phyloP scores from a whole-genome alignment of 495 filamentous ascomycete species.

The Penicillium egyptiacum region DNA sequence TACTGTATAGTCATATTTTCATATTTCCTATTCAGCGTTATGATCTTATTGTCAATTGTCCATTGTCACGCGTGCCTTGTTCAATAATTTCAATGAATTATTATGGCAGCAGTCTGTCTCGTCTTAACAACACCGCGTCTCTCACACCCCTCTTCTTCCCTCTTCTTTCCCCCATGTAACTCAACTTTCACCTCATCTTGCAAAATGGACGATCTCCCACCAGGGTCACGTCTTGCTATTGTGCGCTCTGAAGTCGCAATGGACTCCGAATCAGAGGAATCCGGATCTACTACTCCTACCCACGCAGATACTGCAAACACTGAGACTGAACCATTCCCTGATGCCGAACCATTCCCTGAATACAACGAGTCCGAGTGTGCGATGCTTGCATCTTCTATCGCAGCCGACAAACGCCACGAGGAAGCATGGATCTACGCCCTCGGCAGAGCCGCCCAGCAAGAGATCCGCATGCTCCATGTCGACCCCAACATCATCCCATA shows the following conservation, averaged over 20 bases:
- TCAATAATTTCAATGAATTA: not conserved
- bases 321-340: slow-evolving; percentile 28
- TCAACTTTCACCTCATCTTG: not conserved
- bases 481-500: slow-evolving; percentile 15
- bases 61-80: slow-evolving; percentile 1
- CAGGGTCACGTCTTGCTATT: slow-evolving; percentile 5
- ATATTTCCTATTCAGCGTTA: not conserved
- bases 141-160: not conserved
- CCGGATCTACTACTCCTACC: not conserved
- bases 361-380: slow-evolving; percentile 24
- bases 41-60: slow-evolving; percentile 8
- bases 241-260: slow-evolving; percentile 18
- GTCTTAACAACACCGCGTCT: not conserved
- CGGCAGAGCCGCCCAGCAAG: slow-evolving; percentile 24
- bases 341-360: slow-evolving; percentile 37
- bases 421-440: slow-evolving; percentile 21
- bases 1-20: slow-evolving; percentile 2
- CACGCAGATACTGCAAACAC: not conserved
- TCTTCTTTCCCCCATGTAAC: not conserved
- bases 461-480: slow-evolving; percentile 18
- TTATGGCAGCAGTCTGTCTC: not conserved
- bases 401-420: slow-evolving; percentile 20
- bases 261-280: slow-evolving; percentile 14
- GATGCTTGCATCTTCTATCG: slow-evolving; percentile 12
- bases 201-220: slow-evolving; percentile 1